A percentile compares a stretch with the other conserved stretches of the same genome.
Evolutionary conservation across 2,329 filamentous ascomycete genomes (phyloP).

Genomic region (Grosmannia serpens): DNA sequence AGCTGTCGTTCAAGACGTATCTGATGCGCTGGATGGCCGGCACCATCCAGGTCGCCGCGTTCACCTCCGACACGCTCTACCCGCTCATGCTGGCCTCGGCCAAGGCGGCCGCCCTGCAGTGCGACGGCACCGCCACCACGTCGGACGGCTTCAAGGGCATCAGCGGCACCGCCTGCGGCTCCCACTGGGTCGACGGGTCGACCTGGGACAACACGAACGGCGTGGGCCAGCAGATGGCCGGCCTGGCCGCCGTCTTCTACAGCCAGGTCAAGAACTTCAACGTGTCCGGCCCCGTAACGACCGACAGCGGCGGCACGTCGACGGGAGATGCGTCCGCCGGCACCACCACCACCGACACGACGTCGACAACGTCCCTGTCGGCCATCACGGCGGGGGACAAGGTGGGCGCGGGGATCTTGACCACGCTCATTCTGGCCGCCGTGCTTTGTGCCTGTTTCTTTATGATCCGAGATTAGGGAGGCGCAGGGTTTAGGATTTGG

Average conservation of each 20-base stretch:
- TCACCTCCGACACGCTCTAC: conserved; percentile 41
- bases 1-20: conserved; percentile 53
- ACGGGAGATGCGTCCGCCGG: conserved; percentile 33
- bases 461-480: too few species aligned
- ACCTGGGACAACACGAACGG: conserved; percentile 47
- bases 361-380: conserved; percentile 25
- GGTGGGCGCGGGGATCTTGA: conserved; percentile 56
- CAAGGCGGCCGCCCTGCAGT: conserved; percentile 44
- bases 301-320: conserved; percentile 37
- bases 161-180: conserved; percentile 35
- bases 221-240: conserved; percentile 61
- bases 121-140: conserved; percentile 41
- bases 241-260: conserved; percentile 51
- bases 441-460: too few species aligned
- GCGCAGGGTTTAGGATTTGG: too few species aligned
- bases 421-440: conserved; percentile 16
- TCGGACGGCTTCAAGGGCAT: conserved; percentile 41
- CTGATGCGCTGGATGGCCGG: conserved; percentile 48
- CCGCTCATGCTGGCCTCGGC: conserved; percentile 43
- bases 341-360: neutral
- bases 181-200: neutral
- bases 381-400: conserved; percentile 48
- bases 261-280: conserved; percentile 39
- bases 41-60: conserved; percentile 50
- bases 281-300: conserved; percentile 25